Evolutionary conservation across 176 grass and related monocot species (phyloP).

Genomic region (Panicum miliaceum): DNA sequence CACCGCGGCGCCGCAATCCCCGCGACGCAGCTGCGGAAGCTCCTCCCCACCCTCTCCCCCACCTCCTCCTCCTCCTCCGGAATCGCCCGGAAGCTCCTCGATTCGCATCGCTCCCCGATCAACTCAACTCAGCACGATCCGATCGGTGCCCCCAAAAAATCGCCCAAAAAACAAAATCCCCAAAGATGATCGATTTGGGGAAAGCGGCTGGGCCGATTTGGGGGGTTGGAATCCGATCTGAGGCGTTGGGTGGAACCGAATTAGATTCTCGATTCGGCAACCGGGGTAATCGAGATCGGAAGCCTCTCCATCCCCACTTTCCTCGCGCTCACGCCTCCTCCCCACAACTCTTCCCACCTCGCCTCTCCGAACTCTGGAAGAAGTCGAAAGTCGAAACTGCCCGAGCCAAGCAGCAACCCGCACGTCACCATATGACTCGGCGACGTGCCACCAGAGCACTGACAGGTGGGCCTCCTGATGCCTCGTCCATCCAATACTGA

Average conservation of each 20-base stretch:
- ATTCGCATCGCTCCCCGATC: slow-evolving; percentile 60
- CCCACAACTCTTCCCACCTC: background rate
- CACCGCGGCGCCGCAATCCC: slow-evolving; percentile 19
- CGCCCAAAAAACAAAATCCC: slow-evolving; percentile 17
- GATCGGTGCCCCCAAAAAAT: slow-evolving; percentile 24
- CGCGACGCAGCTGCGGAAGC: slow-evolving; percentile 20
- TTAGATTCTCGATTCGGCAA: slow-evolving; percentile 33
- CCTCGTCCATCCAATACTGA: background rate
- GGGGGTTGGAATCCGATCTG: slow-evolving; percentile 23
- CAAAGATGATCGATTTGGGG: slow-evolving; percentile 19
- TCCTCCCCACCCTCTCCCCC: background rate
- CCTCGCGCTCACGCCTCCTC: slow-evolving; percentile 54
- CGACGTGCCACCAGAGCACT: background rate
- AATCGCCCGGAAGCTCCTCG: slow-evolving; percentile 63
- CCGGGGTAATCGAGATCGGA: slow-evolving; percentile 37
- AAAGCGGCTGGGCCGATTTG: slow-evolving; percentile 16
- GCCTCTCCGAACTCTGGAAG: background rate
- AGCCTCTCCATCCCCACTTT: background rate
- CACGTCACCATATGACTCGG: slow-evolving; percentile 5
- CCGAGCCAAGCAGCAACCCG: slow-evolving; percentile 14
- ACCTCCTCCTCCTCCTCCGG: slow-evolving; percentile 23
- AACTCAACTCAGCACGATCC: slow-evolving; percentile 22
- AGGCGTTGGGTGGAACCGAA: slow-evolving; percentile 25
- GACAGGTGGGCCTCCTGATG: background rate
- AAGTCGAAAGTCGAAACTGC: slow-evolving; percentile 45